Base-by-base conservation (phyloP, 2,329 filamentous ascomycete species). In the Mycogone perniciosa region DNA sequence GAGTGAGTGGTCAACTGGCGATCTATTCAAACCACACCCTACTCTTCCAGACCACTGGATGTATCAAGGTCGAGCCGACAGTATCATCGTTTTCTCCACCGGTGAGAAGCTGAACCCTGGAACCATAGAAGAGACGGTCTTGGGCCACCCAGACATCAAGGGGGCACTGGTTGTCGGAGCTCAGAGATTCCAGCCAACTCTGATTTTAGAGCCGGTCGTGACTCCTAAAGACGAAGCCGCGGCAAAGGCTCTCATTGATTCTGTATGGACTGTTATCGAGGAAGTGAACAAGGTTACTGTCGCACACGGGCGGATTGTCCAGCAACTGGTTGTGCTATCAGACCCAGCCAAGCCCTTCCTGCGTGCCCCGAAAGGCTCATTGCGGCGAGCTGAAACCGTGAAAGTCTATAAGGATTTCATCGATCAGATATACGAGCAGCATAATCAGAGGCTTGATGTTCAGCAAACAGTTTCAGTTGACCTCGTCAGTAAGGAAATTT, bases 201-300 rank as follows among this genome's bases (percentile, higher is more conserved):
- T 80, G 3, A 62, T 79, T 5, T 54, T 80, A 37, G 78, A 80
- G 53, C 74, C 74, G 0, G 33, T 48, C 2, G 53, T 45, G 2
- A 41, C 60, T 1, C 70, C 70, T 0, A 46, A 58, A 31, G 59
- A 54, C 1, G 51, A 60, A 6, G 56, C 53, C 4, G 60, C 57
- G 5, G 37, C 33, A 6, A 33, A 57, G n/a, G 46, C 57, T 1
- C 56, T 77, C 1, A 59, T 78, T 11, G 71, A 74, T 0, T 60
- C 57, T 1, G 54, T 77, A 2, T 78, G 74, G 75, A 69, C 72
- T 0, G 35, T 62, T 3, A 64, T 78, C 2, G 65, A 71, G 27
- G 55, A 65, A 7, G 71, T 68, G 2, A 78, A 78, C 57, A 62
- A 67, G 35, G 62, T 65, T 34, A 71, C 71, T 0, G 72, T 74